Percentiles rank a stretch among this genome's conserved stretches.
Evolutionary conservation across 148 eudicot genomes (phyloP).

Genomic region (Limonium bicolor): DNA sequence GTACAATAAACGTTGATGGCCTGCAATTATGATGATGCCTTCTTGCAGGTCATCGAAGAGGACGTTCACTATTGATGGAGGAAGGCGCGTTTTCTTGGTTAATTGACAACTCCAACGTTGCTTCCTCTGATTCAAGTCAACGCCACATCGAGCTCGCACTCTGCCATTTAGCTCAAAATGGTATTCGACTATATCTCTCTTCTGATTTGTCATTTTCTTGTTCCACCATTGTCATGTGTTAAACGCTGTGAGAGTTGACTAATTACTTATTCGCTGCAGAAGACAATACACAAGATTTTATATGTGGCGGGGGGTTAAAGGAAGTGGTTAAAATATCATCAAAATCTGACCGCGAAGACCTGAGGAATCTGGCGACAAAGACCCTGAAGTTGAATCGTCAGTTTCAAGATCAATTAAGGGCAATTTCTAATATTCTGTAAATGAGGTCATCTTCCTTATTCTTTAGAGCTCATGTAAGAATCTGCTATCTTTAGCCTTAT

Average conservation of each 20-base stretch:
- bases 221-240: not conserved
- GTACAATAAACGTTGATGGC: not conserved
- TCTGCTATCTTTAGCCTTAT: too few relatives aligned
- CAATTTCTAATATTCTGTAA: not conserved
- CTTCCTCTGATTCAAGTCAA: conserved; percentile 41
- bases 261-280: conserved; percentile 30
- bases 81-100: conserved; percentile 75
- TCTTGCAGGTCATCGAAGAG: conserved; percentile 48
- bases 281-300: conserved; percentile 56
- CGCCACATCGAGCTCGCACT: conserved; percentile 95
- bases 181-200: conserved; percentile 12
- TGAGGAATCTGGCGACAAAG: conserved; percentile 76
- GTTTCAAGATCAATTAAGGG: conserved; percentile 32
- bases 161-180: conserved; percentile 95
- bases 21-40: not conserved
- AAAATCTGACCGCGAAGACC: conserved; percentile 74
- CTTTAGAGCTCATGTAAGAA: too few relatives aligned
- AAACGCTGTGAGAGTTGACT: not conserved
- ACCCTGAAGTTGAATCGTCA: conserved; percentile 31
- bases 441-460: too few relatives aligned
- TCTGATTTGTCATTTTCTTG: not conserved
- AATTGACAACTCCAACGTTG: conserved; percentile 44
- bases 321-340: conserved; percentile 56
- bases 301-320: conserved; percentile 45
- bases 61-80: conserved; percentile 65